These are phyloP conservation scores for Cutaneotrichosporon mucoides DNA, from an alignment of 1,284 basidiomycete species.

Conservation along the genomic window DNA sequence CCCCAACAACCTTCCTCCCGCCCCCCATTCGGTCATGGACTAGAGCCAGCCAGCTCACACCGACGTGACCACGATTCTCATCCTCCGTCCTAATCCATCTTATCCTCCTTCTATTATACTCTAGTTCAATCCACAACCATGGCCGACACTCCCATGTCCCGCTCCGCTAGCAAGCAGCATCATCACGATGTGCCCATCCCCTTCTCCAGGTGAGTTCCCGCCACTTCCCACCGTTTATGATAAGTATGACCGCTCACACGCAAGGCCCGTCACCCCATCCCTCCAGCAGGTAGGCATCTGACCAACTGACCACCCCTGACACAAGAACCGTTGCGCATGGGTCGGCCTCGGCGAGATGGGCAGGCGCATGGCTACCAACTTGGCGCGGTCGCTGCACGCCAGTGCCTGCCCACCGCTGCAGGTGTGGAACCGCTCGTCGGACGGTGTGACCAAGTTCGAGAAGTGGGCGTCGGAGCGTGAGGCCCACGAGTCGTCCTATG, in stretches of 20 bases:
- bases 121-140: not conserved
- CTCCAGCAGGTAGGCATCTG: not conserved
- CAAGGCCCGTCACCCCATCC: slow-evolving; percentile 39
- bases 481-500: slow-evolving; percentile 30
- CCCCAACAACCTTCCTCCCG: no score
- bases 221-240: no score
- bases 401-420: slow-evolving; percentile 39
- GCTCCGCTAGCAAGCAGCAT: not conserved
- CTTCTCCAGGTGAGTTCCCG: slow-evolving; percentile 36
- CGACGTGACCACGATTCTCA: no score
- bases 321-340: slow-evolving; percentile 38
- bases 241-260: no score
- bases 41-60: no score
- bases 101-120: no score
- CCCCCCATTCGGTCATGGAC: no score
- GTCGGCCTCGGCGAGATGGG: slow-evolving; percentile 50
- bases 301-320: not conserved
- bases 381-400: slow-evolving; percentile 32
- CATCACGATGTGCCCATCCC: slow-evolving; percentile 31
- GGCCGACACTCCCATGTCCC: not conserved
- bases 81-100: no score
- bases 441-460: slow-evolving; percentile 39
- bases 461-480: slow-evolving; percentile 29
- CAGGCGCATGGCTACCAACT: slow-evolving; percentile 46
- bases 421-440: slow-evolving; percentile 46